These are phyloP conservation scores for Astragalus glycyphyllos DNA, from an alignment of 306 rosid species.

Conservation along the genomic window DNA sequence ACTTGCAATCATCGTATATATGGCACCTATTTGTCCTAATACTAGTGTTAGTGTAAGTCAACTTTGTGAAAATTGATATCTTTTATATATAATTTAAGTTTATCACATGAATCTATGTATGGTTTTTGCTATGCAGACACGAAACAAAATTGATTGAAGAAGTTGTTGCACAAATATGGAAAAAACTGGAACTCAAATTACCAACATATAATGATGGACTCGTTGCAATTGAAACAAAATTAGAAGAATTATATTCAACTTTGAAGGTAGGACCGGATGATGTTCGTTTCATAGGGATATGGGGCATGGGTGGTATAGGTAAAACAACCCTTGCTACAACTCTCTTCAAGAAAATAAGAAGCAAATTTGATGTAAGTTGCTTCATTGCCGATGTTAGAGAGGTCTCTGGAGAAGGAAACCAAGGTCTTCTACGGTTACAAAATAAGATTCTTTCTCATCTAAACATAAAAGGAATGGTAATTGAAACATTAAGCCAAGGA, in stretches of 20 bases:
- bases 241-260: conserved; percentile 4
- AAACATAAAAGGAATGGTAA: conserved; percentile 16
- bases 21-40: not conserved
- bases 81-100: too few species aligned
- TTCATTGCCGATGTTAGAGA: conserved; percentile 28
- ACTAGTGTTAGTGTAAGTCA: too few species aligned
- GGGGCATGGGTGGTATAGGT: conserved; percentile 36
- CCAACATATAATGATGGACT: conserved; percentile 31
- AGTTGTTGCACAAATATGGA: conserved; percentile 27
- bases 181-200: conserved; percentile 20
- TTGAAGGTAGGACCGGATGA: conserved; percentile 6
- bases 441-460: conserved; percentile 22
- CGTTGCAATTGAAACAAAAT: conserved; percentile 24
- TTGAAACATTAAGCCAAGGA: conserved; percentile 23
- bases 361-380: conserved; percentile 35
- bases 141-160: conserved; percentile 36
- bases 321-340: conserved; percentile 38
- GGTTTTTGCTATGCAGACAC: conserved; percentile 25
- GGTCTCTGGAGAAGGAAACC: conserved; percentile 10
- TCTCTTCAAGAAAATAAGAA: conserved; percentile 4
- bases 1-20: too few species aligned
- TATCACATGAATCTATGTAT: too few species aligned
- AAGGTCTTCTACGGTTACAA: conserved; percentile 1
- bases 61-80: too few species aligned
- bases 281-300: conserved; percentile 40